Evolutionary conservation across 2,329 filamentous ascomycete species (phyloP).

Genomic region (Fusarium tupiense): DNA sequence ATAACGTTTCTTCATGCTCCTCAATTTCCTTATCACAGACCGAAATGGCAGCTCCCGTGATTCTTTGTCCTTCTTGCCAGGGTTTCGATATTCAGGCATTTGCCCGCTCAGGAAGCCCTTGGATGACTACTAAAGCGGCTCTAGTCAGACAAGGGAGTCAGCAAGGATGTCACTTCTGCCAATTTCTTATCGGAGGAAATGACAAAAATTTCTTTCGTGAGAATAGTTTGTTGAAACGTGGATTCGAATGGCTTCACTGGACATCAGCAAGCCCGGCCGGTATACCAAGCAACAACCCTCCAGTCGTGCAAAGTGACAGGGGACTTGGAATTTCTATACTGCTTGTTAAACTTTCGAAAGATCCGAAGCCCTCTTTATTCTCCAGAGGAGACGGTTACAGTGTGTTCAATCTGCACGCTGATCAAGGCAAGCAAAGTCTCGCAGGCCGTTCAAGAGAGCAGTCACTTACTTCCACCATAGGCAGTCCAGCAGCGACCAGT

Average conservation of each 20-base stretch:
- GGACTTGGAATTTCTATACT: rapidly evolving
- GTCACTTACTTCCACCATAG: rapidly evolving
- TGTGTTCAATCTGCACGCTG: neutral
- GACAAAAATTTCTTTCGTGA: rapidly evolving
- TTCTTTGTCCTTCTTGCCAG: rapidly evolving
- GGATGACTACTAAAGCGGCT: rapidly evolving
- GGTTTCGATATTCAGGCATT: neutral
- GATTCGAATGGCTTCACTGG: neutral
- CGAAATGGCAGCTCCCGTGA: rapidly evolving
- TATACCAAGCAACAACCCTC: rapidly evolving
- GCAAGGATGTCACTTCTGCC: neutral
- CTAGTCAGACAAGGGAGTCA: rapidly evolving
- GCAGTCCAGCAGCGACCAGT: neutral
- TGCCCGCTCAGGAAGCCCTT: neutral
- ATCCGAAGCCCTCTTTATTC: neutral
- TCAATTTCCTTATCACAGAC: neutral
- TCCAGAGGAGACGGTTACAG: rapidly evolving
- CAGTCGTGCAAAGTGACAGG: too few species aligned
- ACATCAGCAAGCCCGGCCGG: neutral
- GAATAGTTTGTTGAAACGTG: rapidly evolving
- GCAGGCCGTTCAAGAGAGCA: too few species aligned
- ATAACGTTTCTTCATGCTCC: rapidly evolving
- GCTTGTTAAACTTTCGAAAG: neutral
- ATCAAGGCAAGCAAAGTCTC: rapidly evolving
- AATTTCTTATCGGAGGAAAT: neutral